Conservation (phyloP, 305 asterid genomes). For the Fraxinus sp. region DNA sequence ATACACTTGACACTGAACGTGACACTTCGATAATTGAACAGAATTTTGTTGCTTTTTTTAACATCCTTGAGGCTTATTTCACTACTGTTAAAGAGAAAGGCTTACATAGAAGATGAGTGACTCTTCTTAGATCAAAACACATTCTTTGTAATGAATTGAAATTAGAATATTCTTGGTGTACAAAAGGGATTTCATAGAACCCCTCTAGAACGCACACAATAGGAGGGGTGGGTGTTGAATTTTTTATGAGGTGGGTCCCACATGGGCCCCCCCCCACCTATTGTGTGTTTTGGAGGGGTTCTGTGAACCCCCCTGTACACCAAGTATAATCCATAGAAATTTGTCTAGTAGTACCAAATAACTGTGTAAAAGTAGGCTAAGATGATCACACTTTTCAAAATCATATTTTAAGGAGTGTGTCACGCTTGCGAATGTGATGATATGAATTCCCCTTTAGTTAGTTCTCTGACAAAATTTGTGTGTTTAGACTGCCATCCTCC, state of each 20-base stretch:
- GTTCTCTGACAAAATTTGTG: background rate
- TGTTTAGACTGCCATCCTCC: background rate
- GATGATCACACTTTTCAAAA: background rate
- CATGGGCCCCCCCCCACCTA: too few species aligned
- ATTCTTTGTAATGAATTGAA: background rate
- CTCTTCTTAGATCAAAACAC: background rate
- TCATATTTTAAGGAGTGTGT: background rate
- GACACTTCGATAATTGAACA: background rate
- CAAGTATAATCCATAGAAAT: too few species aligned
- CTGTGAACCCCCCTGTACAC: too few species aligned
- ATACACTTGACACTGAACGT: background rate
- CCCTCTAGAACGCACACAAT: too few species aligned
- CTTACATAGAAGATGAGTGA: background rate
- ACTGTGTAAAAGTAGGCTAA: too few species aligned
- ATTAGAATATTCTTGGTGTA: too few species aligned
- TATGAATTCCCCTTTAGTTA: background rate
- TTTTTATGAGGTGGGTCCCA: too few species aligned
- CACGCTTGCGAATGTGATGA: background rate
- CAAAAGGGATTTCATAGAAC: too few species aligned
- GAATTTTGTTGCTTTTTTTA: background rate
- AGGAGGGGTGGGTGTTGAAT: too few species aligned
- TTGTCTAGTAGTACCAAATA: background rate
- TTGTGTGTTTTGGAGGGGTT: too few species aligned
- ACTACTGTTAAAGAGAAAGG: background rate
- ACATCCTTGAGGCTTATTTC: background rate